phyloP scores from a whole-genome alignment of 192 early-diverging fungal genomes.

The Backusella mclennaniae region DNA sequence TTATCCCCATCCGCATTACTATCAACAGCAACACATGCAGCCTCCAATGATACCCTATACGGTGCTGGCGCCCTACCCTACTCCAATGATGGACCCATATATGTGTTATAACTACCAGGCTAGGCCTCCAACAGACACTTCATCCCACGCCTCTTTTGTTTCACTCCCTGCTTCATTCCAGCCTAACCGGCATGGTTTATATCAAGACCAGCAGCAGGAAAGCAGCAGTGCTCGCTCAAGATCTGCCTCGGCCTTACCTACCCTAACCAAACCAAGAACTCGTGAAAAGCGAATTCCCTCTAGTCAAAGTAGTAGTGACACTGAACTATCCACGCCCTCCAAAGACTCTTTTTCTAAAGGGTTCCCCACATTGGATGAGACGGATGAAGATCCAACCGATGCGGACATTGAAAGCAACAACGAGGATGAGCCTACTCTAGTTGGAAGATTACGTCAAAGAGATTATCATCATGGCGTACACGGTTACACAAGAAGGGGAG shows the following conservation, averaged over 20 bases:
- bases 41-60: constrained; percentile 8
- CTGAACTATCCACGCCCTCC: not conserved
- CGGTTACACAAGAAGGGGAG: not conserved
- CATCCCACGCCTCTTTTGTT: not conserved
- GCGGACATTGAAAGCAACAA: not conserved
- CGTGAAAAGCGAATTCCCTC: not conserved
- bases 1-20: not conserved
- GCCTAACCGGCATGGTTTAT: not conserved
- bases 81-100: not conserved
- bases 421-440: not conserved
- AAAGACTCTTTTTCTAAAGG: not conserved
- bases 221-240: not conserved
- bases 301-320: not conserved
- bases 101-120: not conserved
- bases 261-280: not conserved
- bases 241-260: not conserved
- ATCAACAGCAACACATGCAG: not conserved
- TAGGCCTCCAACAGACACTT: not conserved
- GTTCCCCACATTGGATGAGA: not conserved
- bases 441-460: constrained; percentile 2
- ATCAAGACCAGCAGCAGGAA: not conserved
- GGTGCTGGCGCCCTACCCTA: not conserved
- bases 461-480: not conserved
- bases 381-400: not conserved
- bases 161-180: not conserved